Evolutionary conservation across 2,329 filamentous ascomycete species (phyloP), one percentile per base, ranked within the genome.

Genomic region (Venturia asperata): DNA sequence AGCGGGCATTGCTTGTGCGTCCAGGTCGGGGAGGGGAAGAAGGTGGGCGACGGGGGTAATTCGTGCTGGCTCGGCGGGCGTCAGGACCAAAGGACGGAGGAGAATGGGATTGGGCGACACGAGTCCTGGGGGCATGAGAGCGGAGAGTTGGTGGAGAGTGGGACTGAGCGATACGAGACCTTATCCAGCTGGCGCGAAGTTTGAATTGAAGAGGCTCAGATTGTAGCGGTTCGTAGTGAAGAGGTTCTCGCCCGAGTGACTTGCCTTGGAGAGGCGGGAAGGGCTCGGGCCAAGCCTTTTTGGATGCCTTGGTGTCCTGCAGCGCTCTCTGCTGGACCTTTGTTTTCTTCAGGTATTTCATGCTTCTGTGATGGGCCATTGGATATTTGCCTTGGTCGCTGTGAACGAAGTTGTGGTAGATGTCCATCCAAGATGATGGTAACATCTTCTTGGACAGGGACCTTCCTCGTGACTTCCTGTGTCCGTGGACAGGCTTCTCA

Each of bases 371-470:
- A 21, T 21, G 47, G 13, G 27, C 27, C 47, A 52, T 52, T 2
- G 47, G 47, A 30, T 27, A 52, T 52, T 52, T 52, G 47, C 47
- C 47, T 52, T 52, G 47, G 11, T 52, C 47, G 24, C 21, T 21
- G 11, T 24, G 15, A 5, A 21, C 2, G 21, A 27, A 21, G 24
- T 52, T 52, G 21, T 52, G 47, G 21, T 21, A 52, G n/a, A n/a
- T n/a, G n/a, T n/a, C n/a, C n/a, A n/a, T n/a, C n/a, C n/a, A n/a
- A n/a, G n/a, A n/a, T n/a, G n/a, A 10, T 21, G 21, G 15, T 52
- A 9, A 24, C 47, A 52, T 27, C 13, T 21, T 52, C 21, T 27
- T 52, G 10, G 47, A 27, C 10, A 52, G 24, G 15, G 47, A 52
- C 11, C 47, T 52, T 52, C 47, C 47, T 27, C 21, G 21, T 52